A percentile compares a stretch with the other conserved stretches of the same genome.
phyloP scores from a whole-genome alignment of 805 yeast genomes.

The Blastobotrys mokoenaii region DNA sequence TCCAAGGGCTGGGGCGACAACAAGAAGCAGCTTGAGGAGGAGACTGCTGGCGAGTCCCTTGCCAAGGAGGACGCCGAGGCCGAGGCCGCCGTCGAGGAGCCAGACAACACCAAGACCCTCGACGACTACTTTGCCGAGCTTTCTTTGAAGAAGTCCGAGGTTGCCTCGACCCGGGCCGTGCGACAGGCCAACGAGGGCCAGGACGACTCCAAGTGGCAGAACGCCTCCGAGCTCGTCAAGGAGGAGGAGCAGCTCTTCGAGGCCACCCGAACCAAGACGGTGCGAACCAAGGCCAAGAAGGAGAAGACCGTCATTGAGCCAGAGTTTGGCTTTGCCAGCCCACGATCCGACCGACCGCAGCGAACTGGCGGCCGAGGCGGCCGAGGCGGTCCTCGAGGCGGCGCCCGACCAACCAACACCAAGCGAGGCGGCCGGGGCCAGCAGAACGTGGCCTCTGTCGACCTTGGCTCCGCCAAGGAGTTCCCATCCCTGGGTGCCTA shows the following conservation, averaged over 20 bases:
- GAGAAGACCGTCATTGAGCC: slow-evolving; percentile 72
- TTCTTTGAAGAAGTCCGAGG: slow-evolving; percentile 19
- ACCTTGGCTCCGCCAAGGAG: slow-evolving; percentile 18
- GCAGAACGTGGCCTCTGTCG: slow-evolving; percentile 19
- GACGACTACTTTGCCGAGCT: slow-evolving; percentile 76
- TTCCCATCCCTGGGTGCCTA: slow-evolving; percentile 24
- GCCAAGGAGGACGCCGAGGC: slow-evolving; percentile 30
- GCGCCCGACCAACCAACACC: slow-evolving; percentile 16
- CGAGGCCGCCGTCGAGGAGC: slow-evolving; percentile 36
- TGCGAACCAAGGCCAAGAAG: slow-evolving; percentile 68
- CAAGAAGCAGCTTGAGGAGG: slow-evolving; percentile 58
- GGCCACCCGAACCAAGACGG: slow-evolving; percentile 57
- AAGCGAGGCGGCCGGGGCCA: slow-evolving; percentile 26
- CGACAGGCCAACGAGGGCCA: slow-evolving; percentile 51
- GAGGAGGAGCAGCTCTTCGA: slow-evolving; percentile 49
- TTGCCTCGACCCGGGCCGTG: slow-evolving; percentile 15
- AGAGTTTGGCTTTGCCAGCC: slow-evolving; percentile 57
- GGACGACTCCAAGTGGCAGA: slow-evolving; percentile 37
- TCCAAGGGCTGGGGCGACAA: slow-evolving; percentile 86
- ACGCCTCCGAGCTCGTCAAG: slow-evolving; percentile 56
- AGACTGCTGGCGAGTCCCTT: slow-evolving; percentile 38
- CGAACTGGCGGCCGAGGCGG: slow-evolving; percentile 27
- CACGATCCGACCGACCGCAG: slow-evolving; percentile 23
- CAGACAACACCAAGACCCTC: slow-evolving; percentile 54
- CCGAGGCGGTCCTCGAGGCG: slow-evolving; percentile 28